phyloP scores from a whole-genome alignment of 2,329 filamentous ascomycete genomes.

The Fusarium oxysporum region DNA sequence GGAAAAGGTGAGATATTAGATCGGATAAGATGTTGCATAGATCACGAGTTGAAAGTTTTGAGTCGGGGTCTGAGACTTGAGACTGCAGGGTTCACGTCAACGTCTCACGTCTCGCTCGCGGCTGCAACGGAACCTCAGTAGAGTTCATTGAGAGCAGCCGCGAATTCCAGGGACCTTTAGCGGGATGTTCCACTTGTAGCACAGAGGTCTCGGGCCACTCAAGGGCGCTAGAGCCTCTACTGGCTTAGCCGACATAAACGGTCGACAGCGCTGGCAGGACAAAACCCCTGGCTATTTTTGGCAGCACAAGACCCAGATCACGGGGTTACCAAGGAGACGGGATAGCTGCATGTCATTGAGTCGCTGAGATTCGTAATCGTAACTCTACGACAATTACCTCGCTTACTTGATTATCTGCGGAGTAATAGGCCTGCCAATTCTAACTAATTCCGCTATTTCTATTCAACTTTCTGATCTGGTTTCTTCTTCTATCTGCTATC shows the following conservation, averaged over 20 bases:
- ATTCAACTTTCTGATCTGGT: not conserved
- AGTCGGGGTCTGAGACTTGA: not conserved
- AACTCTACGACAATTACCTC: not conserved
- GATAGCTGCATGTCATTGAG: constrained; percentile 12
- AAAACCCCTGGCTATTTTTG: constrained; percentile 39
- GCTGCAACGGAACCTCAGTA: constrained; percentile 25
- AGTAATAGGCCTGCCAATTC: not conserved
- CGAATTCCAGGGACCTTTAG: constrained; percentile 31
- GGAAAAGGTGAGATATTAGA: constrained; percentile 3
- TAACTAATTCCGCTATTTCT: not conserved
- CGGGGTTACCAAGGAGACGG: constrained; percentile 14
- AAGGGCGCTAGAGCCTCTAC: constrained; percentile 20
- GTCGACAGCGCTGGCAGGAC: constrained; percentile 2
- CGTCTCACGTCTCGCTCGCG: constrained; percentile 21
- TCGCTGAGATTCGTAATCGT: constrained; percentile 11
- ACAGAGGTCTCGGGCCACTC: constrained; percentile 22
- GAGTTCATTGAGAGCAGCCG: constrained; percentile 1
- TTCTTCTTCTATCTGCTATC: not conserved
- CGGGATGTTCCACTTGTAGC: constrained; percentile 28
- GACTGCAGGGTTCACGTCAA: constrained; percentile 19
- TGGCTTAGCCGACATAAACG: constrained; percentile 26
- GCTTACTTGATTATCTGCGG: not conserved
- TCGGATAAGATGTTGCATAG: constrained; percentile 6
- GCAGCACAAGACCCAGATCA: not conserved
- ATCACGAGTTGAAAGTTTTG: constrained; percentile 7